These are phyloP conservation scores for Earliella scabrosa DNA, from an alignment of 1,284 basidiomycete genomes.

Conservation along the genomic window DNA sequence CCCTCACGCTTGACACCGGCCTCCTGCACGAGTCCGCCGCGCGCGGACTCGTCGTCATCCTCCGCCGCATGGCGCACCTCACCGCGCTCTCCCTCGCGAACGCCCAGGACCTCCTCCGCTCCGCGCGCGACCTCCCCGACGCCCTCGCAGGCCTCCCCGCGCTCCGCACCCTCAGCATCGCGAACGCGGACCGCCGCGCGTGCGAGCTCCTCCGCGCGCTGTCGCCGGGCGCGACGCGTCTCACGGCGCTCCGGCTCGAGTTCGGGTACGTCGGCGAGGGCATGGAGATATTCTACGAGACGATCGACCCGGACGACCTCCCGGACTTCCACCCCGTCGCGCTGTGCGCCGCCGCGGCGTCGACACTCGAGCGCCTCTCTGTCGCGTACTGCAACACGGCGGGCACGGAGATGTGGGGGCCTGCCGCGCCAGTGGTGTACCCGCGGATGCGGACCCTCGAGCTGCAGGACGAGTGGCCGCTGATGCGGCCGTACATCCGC, in stretches of 20 bases:
- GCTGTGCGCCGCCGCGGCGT: background rate
- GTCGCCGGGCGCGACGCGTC: background rate
- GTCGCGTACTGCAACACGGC: background rate
- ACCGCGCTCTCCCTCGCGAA: background rate
- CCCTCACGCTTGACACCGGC: background rate
- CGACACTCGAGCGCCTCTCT: slow-evolving; percentile 1
- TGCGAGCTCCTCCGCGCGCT: background rate
- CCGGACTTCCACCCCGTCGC: background rate
- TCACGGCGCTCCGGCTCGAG: background rate
- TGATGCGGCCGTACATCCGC: slow-evolving; percentile 1
- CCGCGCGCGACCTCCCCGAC: background rate
- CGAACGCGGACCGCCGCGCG: background rate
- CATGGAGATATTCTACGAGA: background rate
- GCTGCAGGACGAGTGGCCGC: slow-evolving; percentile 6
- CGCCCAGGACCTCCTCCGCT: background rate
- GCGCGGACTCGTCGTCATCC: background rate
- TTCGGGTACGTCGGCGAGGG: background rate
- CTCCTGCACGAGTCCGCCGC: background rate
- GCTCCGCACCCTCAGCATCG: background rate
- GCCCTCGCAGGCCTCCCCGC: background rate
- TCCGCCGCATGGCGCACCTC: background rate
- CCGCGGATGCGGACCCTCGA: background rate
- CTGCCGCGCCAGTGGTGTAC: background rate
- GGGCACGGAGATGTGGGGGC: background rate
- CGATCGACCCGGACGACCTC: background rate